A percentile compares a stretch with the other conserved stretches of the same genome.
phyloP scores from a whole-genome alignment of 2,329 filamentous ascomycete genomes.

The Colletotrichum noveboracense region DNA sequence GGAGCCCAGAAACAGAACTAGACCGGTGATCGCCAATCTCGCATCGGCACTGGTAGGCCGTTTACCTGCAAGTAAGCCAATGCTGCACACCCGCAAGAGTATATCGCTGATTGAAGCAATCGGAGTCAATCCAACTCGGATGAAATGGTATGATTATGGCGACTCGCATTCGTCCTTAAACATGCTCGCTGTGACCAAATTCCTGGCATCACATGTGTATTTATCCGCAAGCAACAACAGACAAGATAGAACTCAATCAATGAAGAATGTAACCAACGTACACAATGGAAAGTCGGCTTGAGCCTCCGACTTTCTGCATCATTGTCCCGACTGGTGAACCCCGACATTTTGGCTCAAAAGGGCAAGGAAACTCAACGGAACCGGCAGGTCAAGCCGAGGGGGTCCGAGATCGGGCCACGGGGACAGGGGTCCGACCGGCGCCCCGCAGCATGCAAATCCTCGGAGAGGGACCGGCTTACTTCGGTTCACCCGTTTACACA shows the following conservation, averaged over 20 bases:
- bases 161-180: background rate
- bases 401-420: constrained; percentile 17
- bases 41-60: background rate
- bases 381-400: constrained; percentile 3
- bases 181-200: background rate
- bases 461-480: background rate
- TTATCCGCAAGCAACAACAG: background rate
- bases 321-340: background rate
- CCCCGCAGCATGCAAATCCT: background rate
- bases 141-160: background rate
- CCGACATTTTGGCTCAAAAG: background rate
- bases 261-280: background rate
- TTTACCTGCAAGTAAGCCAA: background rate
- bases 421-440: constrained; percentile 8
- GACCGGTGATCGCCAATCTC: background rate
- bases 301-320: background rate
- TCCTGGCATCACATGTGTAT: background rate
- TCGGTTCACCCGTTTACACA: background rate
- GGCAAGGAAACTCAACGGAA: background rate
- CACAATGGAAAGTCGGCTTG: background rate
- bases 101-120: background rate
- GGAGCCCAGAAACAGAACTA: background rate
- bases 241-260: background rate
- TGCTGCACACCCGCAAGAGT: background rate
- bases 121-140: background rate